Base-by-base conservation (phyloP, 371 early-diverging fungal species). In the Mortierella sp. region DNA sequence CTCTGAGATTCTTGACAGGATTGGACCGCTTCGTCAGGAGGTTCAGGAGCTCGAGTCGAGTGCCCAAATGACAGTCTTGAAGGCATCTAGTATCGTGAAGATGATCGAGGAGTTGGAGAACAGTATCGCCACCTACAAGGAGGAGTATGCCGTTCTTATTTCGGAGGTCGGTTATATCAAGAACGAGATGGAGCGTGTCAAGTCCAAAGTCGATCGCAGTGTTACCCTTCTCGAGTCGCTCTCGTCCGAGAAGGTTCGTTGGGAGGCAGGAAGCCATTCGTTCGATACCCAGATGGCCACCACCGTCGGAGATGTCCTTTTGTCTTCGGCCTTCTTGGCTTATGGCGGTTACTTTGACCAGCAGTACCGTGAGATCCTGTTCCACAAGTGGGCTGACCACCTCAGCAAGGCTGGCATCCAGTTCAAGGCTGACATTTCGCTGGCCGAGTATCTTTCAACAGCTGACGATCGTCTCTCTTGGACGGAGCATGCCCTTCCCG, bases 291-390 rank as follows among this genome's bases (percentile, higher is more conserved):
- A 99, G 89, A 98, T 99, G 98, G 96, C 95, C 14, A 99, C 99
- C 19, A 96, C 99, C 73, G 97, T 98, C n/a, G 99, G 99, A 77
- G 99, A 99, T 83, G 97, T 97, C n/a, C 84, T 99, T 46, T 88
- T 99, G 53, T 93, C 97, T 2, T 91, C 98, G 4, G 99, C 98
- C 5, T 97, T 98, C 90, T 87, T 99, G 74, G 96, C 99, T 1
- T 99, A 99, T 87, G 97, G 95, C 50, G 99, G 99, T 51, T 97
- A 95, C 93, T 98, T 98, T 91, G 98, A 98, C 88, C 99, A 99
- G 89, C 95, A 96, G 77, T 95, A 98, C 85, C 96, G 99, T 80
- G 95, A 95, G 76, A 82, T 92, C 71, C 89, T 99, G 59, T 79
- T 96, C 74, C 84, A 88, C 53, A 94, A 93, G 69, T 99, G 99